Conservation (phyloP, 2,329 filamentous ascomycete genomes). For the Alternaria ethzedia region DNA sequence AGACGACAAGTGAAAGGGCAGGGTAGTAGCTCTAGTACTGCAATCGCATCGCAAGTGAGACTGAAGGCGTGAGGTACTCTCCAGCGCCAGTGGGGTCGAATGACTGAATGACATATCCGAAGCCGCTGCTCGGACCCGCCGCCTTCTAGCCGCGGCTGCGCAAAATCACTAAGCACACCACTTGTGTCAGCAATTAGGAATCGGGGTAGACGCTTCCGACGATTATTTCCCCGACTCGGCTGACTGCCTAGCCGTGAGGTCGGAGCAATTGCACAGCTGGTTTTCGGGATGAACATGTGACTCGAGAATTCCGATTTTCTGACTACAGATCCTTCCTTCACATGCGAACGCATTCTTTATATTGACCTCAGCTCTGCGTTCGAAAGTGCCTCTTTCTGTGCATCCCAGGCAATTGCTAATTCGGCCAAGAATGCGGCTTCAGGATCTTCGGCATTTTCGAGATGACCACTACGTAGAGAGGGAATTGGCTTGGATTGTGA, state of each 20-base stretch:
- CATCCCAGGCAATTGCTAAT: conserved; percentile 89
- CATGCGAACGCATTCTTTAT: neutral
- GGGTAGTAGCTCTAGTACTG: neutral
- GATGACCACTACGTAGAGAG: neutral
- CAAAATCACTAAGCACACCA: conserved; percentile 3
- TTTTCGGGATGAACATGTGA: neutral
- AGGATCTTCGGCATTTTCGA: conserved; percentile 72
- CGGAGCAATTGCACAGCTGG: neutral
- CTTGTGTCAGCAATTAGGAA: conserved; percentile 29
- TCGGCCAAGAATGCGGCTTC: conserved; percentile 91
- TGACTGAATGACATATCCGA: conserved; percentile 22
- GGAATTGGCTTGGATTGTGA: neutral
- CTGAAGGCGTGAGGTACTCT: neutral
- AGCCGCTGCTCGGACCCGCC: conserved; percentile 16
- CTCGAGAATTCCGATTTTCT: neutral
- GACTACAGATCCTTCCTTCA: neutral
- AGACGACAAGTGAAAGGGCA: neutral
- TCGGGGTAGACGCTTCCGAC: neutral
- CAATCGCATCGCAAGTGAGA: neutral
- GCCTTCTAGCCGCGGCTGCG: conserved; percentile 17
- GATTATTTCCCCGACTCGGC: neutral
- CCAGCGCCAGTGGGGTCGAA: conserved; percentile 8
- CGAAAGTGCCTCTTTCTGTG: conserved; percentile 91
- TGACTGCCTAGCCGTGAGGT: neutral
- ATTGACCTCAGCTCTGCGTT: conserved; percentile 56